phyloP scores from a whole-genome alignment of 106 monocot species.

The Narthecium ossifragum region DNA sequence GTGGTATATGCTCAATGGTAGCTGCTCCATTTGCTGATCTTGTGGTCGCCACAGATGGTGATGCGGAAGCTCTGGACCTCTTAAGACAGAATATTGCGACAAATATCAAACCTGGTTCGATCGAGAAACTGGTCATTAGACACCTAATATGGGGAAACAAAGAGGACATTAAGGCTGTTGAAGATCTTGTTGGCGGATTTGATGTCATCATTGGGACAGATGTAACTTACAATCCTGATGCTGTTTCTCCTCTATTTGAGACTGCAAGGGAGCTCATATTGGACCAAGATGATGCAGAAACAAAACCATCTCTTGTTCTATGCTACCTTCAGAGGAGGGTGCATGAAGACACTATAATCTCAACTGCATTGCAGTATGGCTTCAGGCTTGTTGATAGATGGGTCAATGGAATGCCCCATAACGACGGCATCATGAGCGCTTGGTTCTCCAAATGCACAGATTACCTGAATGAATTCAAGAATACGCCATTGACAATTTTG shows the following conservation, averaged over 20 bases:
- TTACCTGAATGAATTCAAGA: constrained; percentile 14
- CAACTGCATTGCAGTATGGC: constrained; percentile 35
- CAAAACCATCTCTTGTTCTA: constrained; percentile 48
- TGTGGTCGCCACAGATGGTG: constrained; percentile 87
- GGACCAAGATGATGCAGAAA: constrained; percentile 4
- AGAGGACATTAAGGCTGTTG: constrained; percentile 35
- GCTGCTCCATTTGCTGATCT: constrained; percentile 50
- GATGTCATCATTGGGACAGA: constrained; percentile 88
- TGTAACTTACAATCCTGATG: constrained; percentile 63
- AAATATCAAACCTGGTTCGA: constrained; percentile 36
- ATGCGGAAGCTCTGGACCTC: constrained; percentile 53
- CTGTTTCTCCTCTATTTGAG: constrained; percentile 68
- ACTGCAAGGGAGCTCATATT: constrained; percentile 65
- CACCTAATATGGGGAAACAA: constrained; percentile 71
- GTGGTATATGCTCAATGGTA: constrained; percentile 95
- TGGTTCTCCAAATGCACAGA: constrained; percentile 34
- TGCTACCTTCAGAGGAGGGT: constrained; percentile 81
- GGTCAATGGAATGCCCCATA: constrained; percentile 34
- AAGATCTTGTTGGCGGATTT: constrained; percentile 41
- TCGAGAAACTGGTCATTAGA: constrained; percentile 39
- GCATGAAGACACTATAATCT: constrained; percentile 62
- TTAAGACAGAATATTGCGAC: constrained; percentile 43
- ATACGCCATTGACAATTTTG: constrained; percentile 45
- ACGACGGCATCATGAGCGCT: constrained; percentile 64
- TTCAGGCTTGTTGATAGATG: constrained; percentile 73